Percentiles rank a stretch among this genome's conserved stretches.
phyloP scores from a whole-genome alignment of 352 stramenopile genomes.

The Globisporangium recalcitrans region DNA sequence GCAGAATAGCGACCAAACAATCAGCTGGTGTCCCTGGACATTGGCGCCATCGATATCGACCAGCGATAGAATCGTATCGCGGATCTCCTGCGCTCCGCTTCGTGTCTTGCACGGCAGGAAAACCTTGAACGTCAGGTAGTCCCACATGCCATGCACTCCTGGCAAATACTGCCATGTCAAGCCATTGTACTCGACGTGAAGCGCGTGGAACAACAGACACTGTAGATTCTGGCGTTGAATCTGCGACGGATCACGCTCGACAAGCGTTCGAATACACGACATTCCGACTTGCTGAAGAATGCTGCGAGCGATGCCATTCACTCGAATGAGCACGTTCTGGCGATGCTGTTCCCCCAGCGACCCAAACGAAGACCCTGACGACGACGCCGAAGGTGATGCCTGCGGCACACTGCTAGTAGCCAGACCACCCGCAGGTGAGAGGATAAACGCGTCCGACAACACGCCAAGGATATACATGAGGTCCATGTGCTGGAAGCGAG shows the following conservation, averaged over 20 bases:
- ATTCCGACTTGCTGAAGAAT: conserved; percentile 68
- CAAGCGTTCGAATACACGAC: conserved; percentile 72
- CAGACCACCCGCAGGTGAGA: not conserved
- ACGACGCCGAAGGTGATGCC: conserved; percentile 17
- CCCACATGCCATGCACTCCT: conserved; percentile 63
- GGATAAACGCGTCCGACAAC: conserved; percentile 37
- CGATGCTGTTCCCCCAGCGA: conserved; percentile 20
- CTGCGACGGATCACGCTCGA: conserved; percentile 65
- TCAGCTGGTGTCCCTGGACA: conserved; percentile 40
- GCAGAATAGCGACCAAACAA: conserved; percentile 71
- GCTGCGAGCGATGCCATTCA: conserved; percentile 53
- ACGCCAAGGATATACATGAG: conserved; percentile 59
- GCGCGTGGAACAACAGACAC: conserved; percentile 69
- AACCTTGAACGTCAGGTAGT: conserved; percentile 45
- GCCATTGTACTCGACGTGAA: conserved; percentile 64
- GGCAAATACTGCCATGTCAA: conserved; percentile 62
- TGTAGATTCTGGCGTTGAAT: conserved; percentile 59
- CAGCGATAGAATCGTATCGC: conserved; percentile 53
- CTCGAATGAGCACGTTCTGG: conserved; percentile 36
- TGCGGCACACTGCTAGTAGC: not conserved
- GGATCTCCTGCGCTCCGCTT: conserved; percentile 38
- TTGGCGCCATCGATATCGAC: conserved; percentile 63
- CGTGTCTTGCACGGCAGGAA: conserved; percentile 23
- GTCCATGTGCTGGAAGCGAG: conserved; percentile 47
- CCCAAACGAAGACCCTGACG: conserved; percentile 17